Evolutionary conservation across 108 stramenopile genomes (phyloP).

Genomic region (Fistulifera pelliculosa): DNA sequence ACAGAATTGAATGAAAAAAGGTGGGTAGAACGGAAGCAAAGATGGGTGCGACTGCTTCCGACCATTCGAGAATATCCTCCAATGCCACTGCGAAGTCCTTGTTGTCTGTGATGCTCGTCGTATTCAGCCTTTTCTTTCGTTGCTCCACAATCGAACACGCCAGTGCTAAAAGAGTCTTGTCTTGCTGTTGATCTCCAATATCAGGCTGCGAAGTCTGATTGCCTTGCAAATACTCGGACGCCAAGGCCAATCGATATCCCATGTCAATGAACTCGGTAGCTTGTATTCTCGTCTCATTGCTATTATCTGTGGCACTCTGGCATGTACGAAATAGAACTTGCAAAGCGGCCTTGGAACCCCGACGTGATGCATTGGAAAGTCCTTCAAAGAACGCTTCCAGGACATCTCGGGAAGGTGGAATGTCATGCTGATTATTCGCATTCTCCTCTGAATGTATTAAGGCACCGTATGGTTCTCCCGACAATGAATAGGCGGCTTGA

Average conservation of each 20-base stretch:
- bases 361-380: slow-evolving; percentile 18
- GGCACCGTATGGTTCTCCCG: slow-evolving; percentile 10
- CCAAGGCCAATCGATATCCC: slow-evolving; percentile 30
- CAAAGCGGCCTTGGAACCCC: slow-evolving; percentile 25
- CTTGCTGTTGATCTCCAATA: not conserved
- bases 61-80: slow-evolving; percentile 58
- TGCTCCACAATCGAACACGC: slow-evolving; percentile 21
- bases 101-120: not conserved
- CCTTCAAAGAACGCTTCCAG: slow-evolving; percentile 45
- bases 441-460: slow-evolving; percentile 1
- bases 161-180: slow-evolving; percentile 11
- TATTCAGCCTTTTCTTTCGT: not conserved
- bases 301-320: not conserved
- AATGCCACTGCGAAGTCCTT: slow-evolving; percentile 1
- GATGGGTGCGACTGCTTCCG: slow-evolving; percentile 57
- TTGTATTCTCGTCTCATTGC: slow-evolving; percentile 6
- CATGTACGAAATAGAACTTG: slow-evolving; percentile 19
- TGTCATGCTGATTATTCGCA: slow-evolving; percentile 4
- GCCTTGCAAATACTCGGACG: slow-evolving; percentile 26
- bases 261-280: slow-evolving; percentile 21
- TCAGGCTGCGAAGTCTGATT: not conserved
- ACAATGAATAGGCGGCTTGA: slow-evolving; percentile 20
- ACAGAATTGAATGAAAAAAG: slow-evolving; percentile 56
- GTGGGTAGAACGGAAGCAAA: slow-evolving; percentile 52
- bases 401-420: slow-evolving; percentile 8